Percentiles rank a stretch among this genome's conserved stretches.
Conservation (phyloP, 176 grass and related monocot species). For the sorghum (Sorghum bicolor) region DNA sequence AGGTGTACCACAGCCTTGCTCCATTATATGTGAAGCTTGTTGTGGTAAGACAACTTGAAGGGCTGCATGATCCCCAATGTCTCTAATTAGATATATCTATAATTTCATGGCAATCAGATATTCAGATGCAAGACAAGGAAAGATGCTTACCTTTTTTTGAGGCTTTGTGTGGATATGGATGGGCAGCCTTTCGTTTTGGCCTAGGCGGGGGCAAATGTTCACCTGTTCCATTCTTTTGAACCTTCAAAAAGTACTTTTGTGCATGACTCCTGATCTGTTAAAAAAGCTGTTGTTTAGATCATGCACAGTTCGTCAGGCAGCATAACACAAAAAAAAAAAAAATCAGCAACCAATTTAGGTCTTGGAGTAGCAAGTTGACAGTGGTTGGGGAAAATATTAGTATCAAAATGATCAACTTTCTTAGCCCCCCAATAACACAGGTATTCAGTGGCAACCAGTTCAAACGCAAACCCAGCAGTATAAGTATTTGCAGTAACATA, state of each 20-base stretch:
- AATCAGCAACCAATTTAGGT: not conserved
- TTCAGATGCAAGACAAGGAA: not conserved
- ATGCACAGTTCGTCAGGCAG: not conserved
- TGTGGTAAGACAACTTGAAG: conserved; percentile 25
- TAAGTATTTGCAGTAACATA: not conserved
- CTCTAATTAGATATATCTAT: not conserved
- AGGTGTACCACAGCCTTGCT: conserved; percentile 37
- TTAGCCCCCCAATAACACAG: not conserved
- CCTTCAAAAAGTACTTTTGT: conserved; percentile 92
- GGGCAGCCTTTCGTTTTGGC: conserved; percentile 83
- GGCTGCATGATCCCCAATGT: conserved; percentile 1
- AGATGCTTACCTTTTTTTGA: conserved; percentile 48
- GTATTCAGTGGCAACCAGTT: not conserved
- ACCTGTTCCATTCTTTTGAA: conserved; percentile 74
- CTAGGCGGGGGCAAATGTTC: conserved; percentile 91
- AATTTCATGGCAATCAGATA: not conserved
- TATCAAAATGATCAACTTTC: not conserved
- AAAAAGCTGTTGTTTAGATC: conserved; percentile 39
- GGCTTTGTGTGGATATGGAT: conserved; percentile 97
- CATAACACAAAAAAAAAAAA: not conserved
- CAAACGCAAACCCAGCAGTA: not conserved
- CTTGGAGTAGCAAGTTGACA: not conserved
- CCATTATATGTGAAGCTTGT: conserved; percentile 44
- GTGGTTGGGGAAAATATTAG: not conserved
- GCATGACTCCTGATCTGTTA: conserved; percentile 97